These are phyloP conservation scores for Diaporthe longicolla DNA, from an alignment of 2,329 filamentous ascomycete species.

Conservation along the genomic window DNA sequence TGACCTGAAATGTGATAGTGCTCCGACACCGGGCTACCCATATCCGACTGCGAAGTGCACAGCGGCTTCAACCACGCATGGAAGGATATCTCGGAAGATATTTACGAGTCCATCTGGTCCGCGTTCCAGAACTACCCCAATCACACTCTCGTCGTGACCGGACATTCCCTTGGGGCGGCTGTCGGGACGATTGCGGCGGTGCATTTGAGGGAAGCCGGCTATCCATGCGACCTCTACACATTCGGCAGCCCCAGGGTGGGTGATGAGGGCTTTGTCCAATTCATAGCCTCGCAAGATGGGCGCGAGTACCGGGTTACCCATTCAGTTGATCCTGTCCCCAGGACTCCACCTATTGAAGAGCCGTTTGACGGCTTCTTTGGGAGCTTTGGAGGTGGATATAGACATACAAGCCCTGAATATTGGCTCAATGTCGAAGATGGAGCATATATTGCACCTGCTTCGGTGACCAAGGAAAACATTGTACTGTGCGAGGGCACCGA, in stretches of 20 bases:
- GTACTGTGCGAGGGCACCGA: conserved; percentile 63
- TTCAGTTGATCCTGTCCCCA: conserved; percentile 75
- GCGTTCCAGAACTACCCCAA: conserved; percentile 62
- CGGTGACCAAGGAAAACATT: conserved; percentile 58
- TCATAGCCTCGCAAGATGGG: conserved; percentile 63
- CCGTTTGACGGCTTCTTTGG: conserved; percentile 17
- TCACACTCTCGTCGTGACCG: conserved; percentile 70
- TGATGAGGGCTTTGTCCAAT: conserved; percentile 68
- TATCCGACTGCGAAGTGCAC: conserved; percentile 63
- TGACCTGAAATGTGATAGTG: neutral
- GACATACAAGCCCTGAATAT: conserved; percentile 78
- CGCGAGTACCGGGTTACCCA: conserved; percentile 77
- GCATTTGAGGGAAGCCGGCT: conserved; percentile 65
- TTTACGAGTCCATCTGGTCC: conserved; percentile 59
- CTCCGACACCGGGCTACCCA: conserved; percentile 17
- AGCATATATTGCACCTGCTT: conserved; percentile 51
- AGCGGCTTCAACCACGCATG: conserved; percentile 72
- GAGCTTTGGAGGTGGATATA: conserved; percentile 63
- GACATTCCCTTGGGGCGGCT: conserved; percentile 78
- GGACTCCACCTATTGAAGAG: conserved; percentile 70
- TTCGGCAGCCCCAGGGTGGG: conserved; percentile 79
- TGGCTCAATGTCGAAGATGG: conserved; percentile 60
- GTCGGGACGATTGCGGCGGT: conserved; percentile 72
- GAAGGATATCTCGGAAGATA: conserved; percentile 62
- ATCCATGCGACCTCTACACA: conserved; percentile 70